Evolutionary conservation across 139 green algal species (phyloP), one percentile per base, ranked within the genome.

Genomic region (Chlorella sp.): DNA sequence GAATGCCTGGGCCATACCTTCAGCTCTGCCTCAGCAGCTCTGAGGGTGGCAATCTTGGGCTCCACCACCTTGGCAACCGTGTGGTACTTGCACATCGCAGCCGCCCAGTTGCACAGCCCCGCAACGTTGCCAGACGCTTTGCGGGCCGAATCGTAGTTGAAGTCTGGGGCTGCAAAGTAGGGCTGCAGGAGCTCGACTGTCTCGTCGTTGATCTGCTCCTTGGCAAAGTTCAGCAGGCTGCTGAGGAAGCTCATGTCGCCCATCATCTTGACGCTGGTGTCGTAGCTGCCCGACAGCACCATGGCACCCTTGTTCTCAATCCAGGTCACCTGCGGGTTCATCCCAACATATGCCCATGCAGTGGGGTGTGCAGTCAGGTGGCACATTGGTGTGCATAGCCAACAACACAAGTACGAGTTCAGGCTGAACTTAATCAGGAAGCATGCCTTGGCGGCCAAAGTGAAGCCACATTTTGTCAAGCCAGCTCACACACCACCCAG

Each of bases 11-110:
- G 10, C 10, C 42, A 55, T 17, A 55, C 42, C 82, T 94, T 95
- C 3, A 98, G 85, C 83, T 97, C 88, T 0, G 1, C 81, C 80
- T 98, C 92, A 24, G 89, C 80, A 61, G 87, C 87, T 23, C 88
- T 81, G 77, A 98, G 84, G 35, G 83, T 83, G n/a, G 78, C 82
- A 77, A 97, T 97, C 85, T 98, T 98, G 67, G 94, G 94, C 86
- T 97, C 93, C 59, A 98, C 94, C 49, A 91, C 86, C 73, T 91
- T 87, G 69, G 87, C 85, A 22, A 98, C 91, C 36, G 88, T 73
- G 77, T 98, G 93, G 82, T 97, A 98, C 55, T 88, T 96, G 85
- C 86, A 93, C 94, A 98, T 98, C 35, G 91, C 85, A 29, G 87
- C 82, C 5, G 91, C 86, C 94, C 94, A 98, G 82, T 95, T 96